Evolutionary conservation across 805 yeast species (phyloP), one percentile per base, ranked within the genome.

Genomic region (Candida hispaniensis): DNA sequence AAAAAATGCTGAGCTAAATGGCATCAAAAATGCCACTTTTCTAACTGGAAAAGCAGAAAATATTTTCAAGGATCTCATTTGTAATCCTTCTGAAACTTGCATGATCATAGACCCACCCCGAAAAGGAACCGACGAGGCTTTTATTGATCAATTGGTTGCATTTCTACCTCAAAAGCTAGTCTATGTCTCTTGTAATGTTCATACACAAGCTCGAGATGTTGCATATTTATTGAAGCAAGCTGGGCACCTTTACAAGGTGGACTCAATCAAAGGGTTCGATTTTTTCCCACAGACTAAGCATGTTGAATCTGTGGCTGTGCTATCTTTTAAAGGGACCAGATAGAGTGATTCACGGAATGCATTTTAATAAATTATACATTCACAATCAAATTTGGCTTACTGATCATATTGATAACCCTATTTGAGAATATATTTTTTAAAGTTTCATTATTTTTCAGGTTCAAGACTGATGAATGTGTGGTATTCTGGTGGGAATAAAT

Each of bases 171-270:
- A 79, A 10, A 75, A 75, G 47, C 73, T 91, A 38, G 93, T 91
- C n/a, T 91, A 91, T 59, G 80, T 91, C 39, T 82, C 94, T 43
- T 91, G 98, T 64, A 91, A 91, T 52, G 98, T 91, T 30, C 96
- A 88, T 60, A 82, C 95, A 12, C 98, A 91, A 58, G 97, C 97
- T 4, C 66, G 97, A 48, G 98, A 91, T 55, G 54, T 91, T 28
- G 88, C 82, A 46, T 85, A 74, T 63, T 80, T 91, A 50, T 55
- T 86, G 75, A 88, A 6, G 65, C 60, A 20, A 54, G 40, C 47
- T n/a, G 56, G 51, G 6, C 63, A 72, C 6, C 51, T 66, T 23
- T 91, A 83, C 60, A 61, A 60, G 40, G 69, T 91, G 28, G 94
- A 82, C 46, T 77, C 88, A 46, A 65, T 91, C 14, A 74, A 83